Evolutionary conservation across 2,329 filamentous ascomycete species (phyloP).

Genomic region (Fusarium piperis): DNA sequence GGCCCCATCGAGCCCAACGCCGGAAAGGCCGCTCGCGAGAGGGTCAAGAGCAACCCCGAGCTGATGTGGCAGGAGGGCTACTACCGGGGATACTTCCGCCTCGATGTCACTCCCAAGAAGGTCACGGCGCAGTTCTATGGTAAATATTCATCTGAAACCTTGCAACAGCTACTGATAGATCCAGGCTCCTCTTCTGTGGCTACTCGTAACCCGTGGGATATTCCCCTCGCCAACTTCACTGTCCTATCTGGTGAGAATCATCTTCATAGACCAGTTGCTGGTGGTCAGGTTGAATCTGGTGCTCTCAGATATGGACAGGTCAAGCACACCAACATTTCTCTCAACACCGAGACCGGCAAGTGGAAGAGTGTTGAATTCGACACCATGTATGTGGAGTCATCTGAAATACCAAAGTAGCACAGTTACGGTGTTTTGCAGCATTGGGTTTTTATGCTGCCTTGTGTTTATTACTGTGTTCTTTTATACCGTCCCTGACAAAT

Average conservation of each 20-base stretch:
- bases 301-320: constrained; percentile 60
- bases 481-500: too few relatives aligned
- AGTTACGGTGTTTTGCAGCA: too few relatives aligned
- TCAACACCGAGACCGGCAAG: constrained; percentile 26
- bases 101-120: constrained; percentile 65
- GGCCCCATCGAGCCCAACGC: constrained; percentile 58
- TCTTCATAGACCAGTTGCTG: constrained; percentile 55
- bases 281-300: constrained; percentile 61
- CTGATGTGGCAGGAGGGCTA: constrained; percentile 79
- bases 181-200: constrained; percentile 62
- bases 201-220: constrained; percentile 69
- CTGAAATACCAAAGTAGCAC: not conserved
- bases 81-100: constrained; percentile 78
- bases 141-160: not conserved
- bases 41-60: constrained; percentile 62
- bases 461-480: too few relatives aligned
- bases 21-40: constrained; percentile 19
- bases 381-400: constrained; percentile 19
- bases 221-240: constrained; percentile 76
- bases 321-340: constrained; percentile 44
- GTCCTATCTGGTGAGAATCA: constrained; percentile 70
- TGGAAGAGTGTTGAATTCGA: constrained; percentile 20
- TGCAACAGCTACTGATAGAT: not conserved
- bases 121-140: constrained; percentile 73
- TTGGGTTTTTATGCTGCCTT: too few relatives aligned